phyloP scores from a whole-genome alignment of 2,329 filamentous ascomycete genomes.

The Rhinocladiella similis region DNA sequence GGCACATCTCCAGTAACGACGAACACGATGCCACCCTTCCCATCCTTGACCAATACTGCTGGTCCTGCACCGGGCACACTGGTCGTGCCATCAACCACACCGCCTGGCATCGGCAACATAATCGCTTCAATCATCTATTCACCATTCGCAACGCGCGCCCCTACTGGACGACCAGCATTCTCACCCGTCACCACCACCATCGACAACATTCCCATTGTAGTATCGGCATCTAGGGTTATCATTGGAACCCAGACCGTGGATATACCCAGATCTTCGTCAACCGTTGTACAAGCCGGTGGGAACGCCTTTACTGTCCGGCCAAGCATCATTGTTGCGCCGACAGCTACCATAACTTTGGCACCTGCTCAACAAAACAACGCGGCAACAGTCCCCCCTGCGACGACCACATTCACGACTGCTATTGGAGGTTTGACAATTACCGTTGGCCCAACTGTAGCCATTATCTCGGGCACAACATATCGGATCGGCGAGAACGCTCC shows the following conservation, averaged over 20 bases:
- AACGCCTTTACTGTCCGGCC: conserved; percentile 23
- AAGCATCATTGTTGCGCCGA: conserved; percentile 22
- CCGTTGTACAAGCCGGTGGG: conserved; percentile 19
- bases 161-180: neutral
- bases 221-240: conserved; percentile 23
- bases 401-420: conserved; percentile 14
- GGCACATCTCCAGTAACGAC: neutral
- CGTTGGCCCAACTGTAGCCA: conserved; percentile 29
- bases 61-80: neutral
- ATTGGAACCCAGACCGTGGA: conserved; percentile 26
- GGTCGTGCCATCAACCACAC: conserved; percentile 10
- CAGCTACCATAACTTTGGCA: conserved; percentile 20
- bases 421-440: conserved; percentile 25
- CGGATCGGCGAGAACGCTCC: conserved; percentile 27
- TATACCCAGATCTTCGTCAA: conserved; percentile 19
- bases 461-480: conserved; percentile 31
- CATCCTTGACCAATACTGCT: neutral
- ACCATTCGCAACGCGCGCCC: conserved; percentile 16
- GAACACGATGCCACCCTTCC: neutral
- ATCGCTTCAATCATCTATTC: conserved; percentile 26
- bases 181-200: conserved; percentile 19
- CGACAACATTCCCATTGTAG: conserved; percentile 22
- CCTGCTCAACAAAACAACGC: conserved; percentile 7
- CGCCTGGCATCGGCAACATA: conserved; percentile 21
- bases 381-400: conserved; percentile 4